phyloP scores from a whole-genome alignment of 2,329 filamentous ascomycete genomes.

The Cadophora luteo-olivacea region DNA sequence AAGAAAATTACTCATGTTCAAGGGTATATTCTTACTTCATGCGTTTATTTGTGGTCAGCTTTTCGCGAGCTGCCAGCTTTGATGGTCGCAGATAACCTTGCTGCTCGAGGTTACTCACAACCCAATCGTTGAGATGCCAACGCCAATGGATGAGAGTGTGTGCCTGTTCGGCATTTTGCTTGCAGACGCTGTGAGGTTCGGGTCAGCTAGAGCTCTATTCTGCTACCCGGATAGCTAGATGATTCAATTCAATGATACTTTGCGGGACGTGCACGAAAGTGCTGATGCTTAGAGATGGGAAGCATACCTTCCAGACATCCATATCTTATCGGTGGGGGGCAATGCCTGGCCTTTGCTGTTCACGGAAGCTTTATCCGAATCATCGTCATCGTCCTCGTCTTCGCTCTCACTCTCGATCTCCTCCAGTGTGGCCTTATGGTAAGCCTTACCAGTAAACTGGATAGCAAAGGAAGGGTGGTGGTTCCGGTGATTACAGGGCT shows the following conservation, averaged over 20 bases:
- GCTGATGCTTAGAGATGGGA: too few species aligned
- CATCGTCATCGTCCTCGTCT: slow-evolving; percentile 45
- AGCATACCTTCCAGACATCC: slow-evolving; percentile 57
- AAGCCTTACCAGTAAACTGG: slow-evolving; percentile 68
- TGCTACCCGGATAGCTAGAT: too few species aligned
- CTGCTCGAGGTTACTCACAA: slow-evolving; percentile 64
- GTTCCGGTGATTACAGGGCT: slow-evolving; percentile 68
- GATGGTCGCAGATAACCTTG: slow-evolving; percentile 63
- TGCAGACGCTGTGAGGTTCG: slow-evolving; percentile 53
- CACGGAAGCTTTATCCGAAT: slow-evolving; percentile 42
- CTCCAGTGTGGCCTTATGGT: slow-evolving; percentile 69
- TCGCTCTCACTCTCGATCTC: slow-evolving; percentile 59
- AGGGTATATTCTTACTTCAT: slow-evolving; percentile 50
- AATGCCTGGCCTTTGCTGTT: slow-evolving; percentile 56
- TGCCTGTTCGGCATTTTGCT: slow-evolving; percentile 69
- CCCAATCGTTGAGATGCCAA: slow-evolving; percentile 74
- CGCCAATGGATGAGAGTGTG: slow-evolving; percentile 81
- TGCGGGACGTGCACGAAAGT: too few species aligned
- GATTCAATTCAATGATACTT: too few species aligned
- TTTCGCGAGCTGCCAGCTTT: slow-evolving; percentile 65
- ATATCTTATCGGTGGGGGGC: slow-evolving; percentile 52
- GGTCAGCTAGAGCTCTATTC: slow-evolving; percentile 27
- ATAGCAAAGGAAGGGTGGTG: slow-evolving; percentile 73
- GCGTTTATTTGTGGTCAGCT: slow-evolving; percentile 64
- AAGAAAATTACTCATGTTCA: neutral